Base-by-base conservation (phyloP, 306 rosid species). In the Morella rubra region DNA sequence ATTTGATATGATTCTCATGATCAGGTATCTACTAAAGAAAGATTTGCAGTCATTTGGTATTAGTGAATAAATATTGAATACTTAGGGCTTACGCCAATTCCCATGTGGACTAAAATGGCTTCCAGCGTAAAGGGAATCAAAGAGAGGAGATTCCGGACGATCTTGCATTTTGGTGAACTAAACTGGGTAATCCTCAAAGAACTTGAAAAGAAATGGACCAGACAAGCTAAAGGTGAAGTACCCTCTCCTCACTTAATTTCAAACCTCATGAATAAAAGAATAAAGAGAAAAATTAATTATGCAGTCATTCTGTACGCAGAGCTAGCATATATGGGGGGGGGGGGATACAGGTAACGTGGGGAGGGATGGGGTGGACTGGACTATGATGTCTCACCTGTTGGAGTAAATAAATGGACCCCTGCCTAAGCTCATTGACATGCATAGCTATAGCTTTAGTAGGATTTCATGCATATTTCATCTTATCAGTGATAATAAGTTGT, bases 301-400 rank as follows among this genome's bases (percentile, higher is more conserved):
- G 64, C 40, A 4, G 11, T 40, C 20, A 50, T n/a, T 62, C 46
- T 7, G 51, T 46, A 47, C 51, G 51, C 72, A 37, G 2, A 55
- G 73, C 74, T 18, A 3, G 41, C 54, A 14, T 46, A 49, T 14
- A 71, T 68, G 56, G 32, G 32, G 32, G 56, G 22, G n/a, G 65
- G 19, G 44, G 51, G 55, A 32, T 51, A 13, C 68, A 55, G 32
- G 71, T 22, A 60, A 16, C 72, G 59, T 19, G 73, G 60, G 70
- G 77, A 60, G 27, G 64, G 60, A 61, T 69, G 60, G 68, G 69
- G 53, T 8, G 69, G 16, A 49, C 53, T 12, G 53, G 77, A 75
- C 77, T 81, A 52, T 19, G 77, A 81, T 81, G 80, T 81, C 80
- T 75, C 80, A 81, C 77, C 80, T 32, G 15, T 81, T 61, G 51